phyloP scores from a whole-genome alignment of 2,329 filamentous ascomycete species.

The Fusarium kyushuense region DNA sequence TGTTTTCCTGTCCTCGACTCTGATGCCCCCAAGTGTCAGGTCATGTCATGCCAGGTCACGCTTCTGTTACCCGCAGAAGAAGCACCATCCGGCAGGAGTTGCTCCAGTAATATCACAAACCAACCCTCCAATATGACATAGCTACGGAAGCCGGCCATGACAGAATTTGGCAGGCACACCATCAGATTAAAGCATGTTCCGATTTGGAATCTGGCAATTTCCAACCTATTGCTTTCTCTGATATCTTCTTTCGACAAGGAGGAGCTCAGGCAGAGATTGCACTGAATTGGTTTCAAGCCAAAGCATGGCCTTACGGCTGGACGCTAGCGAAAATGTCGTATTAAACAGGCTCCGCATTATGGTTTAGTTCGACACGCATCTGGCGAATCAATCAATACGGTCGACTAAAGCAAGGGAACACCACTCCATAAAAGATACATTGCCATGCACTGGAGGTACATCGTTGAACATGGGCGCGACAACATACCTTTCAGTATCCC shows the following conservation, averaged over 20 bases:
- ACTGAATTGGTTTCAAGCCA: constrained; percentile 21
- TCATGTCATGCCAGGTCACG: constrained; percentile 50
- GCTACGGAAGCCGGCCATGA: constrained; percentile 26
- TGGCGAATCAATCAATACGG: constrained; percentile 42
- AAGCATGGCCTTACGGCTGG: constrained; percentile 38
- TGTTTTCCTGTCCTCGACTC: constrained; percentile 13
- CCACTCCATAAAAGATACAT: constrained; percentile 30
- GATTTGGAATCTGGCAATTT: constrained; percentile 26
- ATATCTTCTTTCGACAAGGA: constrained; percentile 1
- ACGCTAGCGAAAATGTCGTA: constrained; percentile 43
- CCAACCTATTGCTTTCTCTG: constrained; percentile 8
- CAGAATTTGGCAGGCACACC: constrained; percentile 24
- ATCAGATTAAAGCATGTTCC: constrained; percentile 15
- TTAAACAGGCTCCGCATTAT: constrained; percentile 40
- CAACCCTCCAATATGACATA: constrained; percentile 43
- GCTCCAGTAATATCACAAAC: constrained; percentile 38
- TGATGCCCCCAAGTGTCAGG: constrained; percentile 43
- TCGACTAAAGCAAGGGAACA: constrained; percentile 20
- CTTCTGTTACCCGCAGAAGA: constrained; percentile 35
- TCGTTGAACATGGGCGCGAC: constrained; percentile 24
- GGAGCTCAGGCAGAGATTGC: constrained; percentile 19
- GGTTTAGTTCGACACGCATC: constrained; percentile 23
- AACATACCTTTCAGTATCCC: constrained; percentile 19
- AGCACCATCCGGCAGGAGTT: constrained; percentile 39
- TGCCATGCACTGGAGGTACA: constrained; percentile 22